These are phyloP conservation scores for Bryopsis sp. DNA, from an alignment of 139 green algal genomes.

Conservation along the genomic window DNA sequence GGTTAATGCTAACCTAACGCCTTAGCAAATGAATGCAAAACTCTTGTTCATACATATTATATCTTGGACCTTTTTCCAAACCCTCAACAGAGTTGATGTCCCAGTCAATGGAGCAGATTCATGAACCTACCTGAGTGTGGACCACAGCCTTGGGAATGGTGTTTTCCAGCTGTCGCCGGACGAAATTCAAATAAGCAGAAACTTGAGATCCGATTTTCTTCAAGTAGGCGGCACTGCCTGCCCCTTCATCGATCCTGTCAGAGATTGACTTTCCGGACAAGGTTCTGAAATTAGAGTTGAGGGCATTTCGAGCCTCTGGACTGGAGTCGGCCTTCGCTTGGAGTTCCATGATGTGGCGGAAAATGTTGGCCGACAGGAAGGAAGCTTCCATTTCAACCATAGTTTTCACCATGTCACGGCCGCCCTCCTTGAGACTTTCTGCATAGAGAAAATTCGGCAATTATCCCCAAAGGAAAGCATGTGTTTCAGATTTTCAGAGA, in stretches of 20 bases:
- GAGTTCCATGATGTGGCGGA: constrained; percentile 69
- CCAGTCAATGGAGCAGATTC: no score
- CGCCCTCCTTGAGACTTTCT: constrained; percentile 32
- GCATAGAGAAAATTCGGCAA: background rate
- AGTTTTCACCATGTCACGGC: constrained; percentile 45
- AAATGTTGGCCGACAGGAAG: constrained; percentile 86
- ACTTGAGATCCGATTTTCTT: constrained; percentile 69
- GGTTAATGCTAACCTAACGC: background rate
- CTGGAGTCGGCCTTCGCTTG: constrained; percentile 41
- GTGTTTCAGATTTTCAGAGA: no score
- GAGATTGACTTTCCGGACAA: constrained; percentile 22
- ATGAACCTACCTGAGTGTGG: constrained; percentile 31
- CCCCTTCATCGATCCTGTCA: constrained; percentile 35
- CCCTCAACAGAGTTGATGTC: no score
- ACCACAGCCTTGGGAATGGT: constrained; percentile 89
- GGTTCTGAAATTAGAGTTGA: constrained; percentile 34
- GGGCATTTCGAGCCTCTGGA: constrained; percentile 40
- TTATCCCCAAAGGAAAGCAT: background rate
- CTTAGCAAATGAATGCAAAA: no score
- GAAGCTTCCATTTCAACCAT: constrained; percentile 90
- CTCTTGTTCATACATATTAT: no score
- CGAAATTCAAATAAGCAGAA: constrained; percentile 80
- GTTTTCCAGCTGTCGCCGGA: constrained; percentile 76
- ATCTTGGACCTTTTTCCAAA: no score
- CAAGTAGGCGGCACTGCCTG: constrained; percentile 49